Conservation (phyloP, 2,329 filamentous ascomycete species). For the Lasiodiplodia citricola region DNA sequence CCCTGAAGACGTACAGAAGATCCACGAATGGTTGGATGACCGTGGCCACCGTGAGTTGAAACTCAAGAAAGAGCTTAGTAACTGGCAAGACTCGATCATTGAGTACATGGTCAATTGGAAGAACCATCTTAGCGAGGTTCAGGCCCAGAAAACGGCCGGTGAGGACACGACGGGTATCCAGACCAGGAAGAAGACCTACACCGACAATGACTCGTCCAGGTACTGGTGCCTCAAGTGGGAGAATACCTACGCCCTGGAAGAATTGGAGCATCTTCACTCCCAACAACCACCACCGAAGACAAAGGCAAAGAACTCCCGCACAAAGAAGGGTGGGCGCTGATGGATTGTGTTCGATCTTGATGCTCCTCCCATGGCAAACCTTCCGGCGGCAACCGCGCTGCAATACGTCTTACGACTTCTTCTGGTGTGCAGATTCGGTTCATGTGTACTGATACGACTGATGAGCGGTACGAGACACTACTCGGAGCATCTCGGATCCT, state of each 20-base stretch:
- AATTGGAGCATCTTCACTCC: constrained; percentile 65
- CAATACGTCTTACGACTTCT: background rate
- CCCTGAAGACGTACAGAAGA: constrained; percentile 73
- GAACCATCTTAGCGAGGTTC: constrained; percentile 67
- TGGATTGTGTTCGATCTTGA: background rate
- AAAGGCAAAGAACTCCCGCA: constrained; percentile 28
- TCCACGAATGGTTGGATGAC: constrained; percentile 87
- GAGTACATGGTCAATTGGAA: constrained; percentile 81
- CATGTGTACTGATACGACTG: constrained; percentile 5
- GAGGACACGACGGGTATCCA: constrained; percentile 61
- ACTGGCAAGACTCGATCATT: constrained; percentile 76
- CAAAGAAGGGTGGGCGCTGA: constrained; percentile 12
- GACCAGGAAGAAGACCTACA: constrained; percentile 66
- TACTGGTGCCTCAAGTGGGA: constrained; percentile 69
- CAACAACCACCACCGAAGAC: constrained; percentile 60
- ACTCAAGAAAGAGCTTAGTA: constrained; percentile 82
- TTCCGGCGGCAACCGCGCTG: background rate
- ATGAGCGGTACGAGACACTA: constrained; percentile 5
- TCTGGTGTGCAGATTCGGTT: background rate
- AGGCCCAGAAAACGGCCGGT: constrained; percentile 56
- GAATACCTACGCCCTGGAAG: constrained; percentile 65
- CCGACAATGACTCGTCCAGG: constrained; percentile 57
- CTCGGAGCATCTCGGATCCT: background rate
- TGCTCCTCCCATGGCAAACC: background rate
- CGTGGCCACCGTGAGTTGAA: constrained; percentile 86